Percentiles rank a stretch among this genome's conserved stretches.
Evolutionary conservation across 352 stramenopile species (phyloP).

Genomic region (Aphanomyces euteiches): DNA sequence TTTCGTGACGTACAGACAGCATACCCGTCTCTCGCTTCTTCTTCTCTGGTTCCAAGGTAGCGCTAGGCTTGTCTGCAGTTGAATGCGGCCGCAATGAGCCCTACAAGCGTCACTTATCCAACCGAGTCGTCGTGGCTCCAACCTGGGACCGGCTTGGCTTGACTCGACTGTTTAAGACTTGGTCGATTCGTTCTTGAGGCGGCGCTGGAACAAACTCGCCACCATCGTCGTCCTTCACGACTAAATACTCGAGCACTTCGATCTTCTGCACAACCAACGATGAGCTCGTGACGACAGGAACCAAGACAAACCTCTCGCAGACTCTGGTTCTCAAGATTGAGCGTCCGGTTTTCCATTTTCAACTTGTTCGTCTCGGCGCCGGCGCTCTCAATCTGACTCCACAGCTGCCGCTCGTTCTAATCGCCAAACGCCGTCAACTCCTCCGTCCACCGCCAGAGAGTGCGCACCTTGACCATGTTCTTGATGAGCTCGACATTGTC

Average conservation of each 20-base stretch:
- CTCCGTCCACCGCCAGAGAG: not conserved
- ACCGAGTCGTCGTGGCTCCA: not conserved
- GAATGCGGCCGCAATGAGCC: slow-evolving; percentile 29
- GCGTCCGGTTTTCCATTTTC: slow-evolving; percentile 40
- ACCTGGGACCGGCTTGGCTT: slow-evolving; percentile 38
- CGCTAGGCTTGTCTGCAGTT: slow-evolving; percentile 1
- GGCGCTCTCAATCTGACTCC: slow-evolving; percentile 32
- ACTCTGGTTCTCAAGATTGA: slow-evolving; percentile 55
- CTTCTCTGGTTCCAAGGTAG: not conserved
- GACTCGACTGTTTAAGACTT: slow-evolving; percentile 12
- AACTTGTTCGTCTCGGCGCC: slow-evolving; percentile 34
- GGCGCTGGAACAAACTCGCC: slow-evolving; percentile 15
- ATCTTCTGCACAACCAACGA: slow-evolving; percentile 27
- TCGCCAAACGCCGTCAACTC: too few relatives aligned
- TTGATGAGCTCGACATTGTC: slow-evolving; percentile 63
- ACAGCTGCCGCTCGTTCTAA: slow-evolving; percentile 45
- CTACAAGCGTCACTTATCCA: slow-evolving; percentile 29
- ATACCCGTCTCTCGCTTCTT: slow-evolving; percentile 40
- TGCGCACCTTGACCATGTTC: slow-evolving; percentile 17
- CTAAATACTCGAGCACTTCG: slow-evolving; percentile 55
- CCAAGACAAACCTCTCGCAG: slow-evolving; percentile 41
- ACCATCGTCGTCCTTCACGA: slow-evolving; percentile 26
- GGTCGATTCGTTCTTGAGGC: slow-evolving; percentile 23
- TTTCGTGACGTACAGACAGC: slow-evolving; percentile 39
- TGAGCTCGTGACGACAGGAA: not conserved